Conservation (phyloP, 306 rosid genomes). For the Coriaria nepalensis region DNA sequence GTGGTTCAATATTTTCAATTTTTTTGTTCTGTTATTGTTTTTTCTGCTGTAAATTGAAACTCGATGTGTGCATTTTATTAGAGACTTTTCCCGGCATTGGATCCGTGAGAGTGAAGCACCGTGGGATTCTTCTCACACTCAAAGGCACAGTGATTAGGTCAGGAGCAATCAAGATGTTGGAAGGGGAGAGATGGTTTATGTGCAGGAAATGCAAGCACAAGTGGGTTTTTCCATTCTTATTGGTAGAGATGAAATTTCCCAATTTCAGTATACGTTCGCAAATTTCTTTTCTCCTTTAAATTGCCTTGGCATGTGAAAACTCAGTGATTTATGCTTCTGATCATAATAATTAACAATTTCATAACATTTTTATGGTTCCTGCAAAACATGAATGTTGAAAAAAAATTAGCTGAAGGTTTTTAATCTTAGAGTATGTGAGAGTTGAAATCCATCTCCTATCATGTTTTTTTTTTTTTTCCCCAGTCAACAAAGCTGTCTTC, state of each 20-base stretch:
- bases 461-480: no score
- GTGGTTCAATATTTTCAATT: not conserved
- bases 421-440: no score
- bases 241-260: not conserved
- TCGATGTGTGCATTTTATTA: constrained; percentile 12
- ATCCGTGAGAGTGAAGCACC: constrained; percentile 71
- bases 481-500: no score
- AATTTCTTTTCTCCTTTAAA: not conserved
- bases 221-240: constrained; percentile 14
- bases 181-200: constrained; percentile 85
- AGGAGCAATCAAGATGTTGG: constrained; percentile 80
- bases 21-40: not conserved
- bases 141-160: constrained; percentile 91
- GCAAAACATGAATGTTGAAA: no score
- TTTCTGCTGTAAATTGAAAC: not conserved
- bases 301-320: not conserved
- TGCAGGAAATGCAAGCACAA: constrained; percentile 73
- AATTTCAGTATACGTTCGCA: not conserved
- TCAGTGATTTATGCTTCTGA: no score
- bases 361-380: not conserved
- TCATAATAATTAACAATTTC: not conserved
- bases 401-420: no score
- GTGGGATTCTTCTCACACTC: constrained; percentile 74
- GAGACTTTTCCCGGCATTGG: constrained; percentile 85
- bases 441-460: no score